Percentiles rank a stretch among this genome's conserved stretches.
Conservation (phyloP, 495 filamentous ascomycete species). For the Penicillium odoratum region DNA sequence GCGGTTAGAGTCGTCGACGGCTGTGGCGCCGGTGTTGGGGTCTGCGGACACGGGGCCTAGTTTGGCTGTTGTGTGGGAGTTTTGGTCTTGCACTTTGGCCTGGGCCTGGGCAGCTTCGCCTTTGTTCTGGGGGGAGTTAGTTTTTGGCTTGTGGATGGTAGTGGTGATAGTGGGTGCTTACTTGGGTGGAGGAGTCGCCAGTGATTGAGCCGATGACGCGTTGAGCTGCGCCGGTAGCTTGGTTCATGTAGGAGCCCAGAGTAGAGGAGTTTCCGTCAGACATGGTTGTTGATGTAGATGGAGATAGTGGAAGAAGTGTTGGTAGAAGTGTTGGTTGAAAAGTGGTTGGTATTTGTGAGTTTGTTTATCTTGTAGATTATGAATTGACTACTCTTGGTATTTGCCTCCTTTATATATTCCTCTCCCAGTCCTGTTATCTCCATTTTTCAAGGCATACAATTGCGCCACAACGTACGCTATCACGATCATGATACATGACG, state of each 20-base stretch:
- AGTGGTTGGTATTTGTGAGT: constrained; percentile 2
- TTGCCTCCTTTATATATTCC: not conserved
- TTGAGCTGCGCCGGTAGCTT: constrained; percentile 71
- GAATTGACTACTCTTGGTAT: not conserved
- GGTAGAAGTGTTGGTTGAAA: not conserved
- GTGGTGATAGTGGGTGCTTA: constrained; percentile 27
- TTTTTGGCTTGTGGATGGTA: not conserved
- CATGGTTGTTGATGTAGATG: constrained; percentile 45
- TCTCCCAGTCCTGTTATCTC: not conserved
- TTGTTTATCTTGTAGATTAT: constrained; percentile 3
- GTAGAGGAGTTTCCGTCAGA: constrained; percentile 69
- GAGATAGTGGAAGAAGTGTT: not conserved
- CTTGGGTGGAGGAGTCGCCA: constrained; percentile 70
- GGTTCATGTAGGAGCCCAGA: constrained; percentile 77
- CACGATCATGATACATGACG: constrained; percentile 20
- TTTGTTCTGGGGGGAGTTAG: constrained; percentile 31
- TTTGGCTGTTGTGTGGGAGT: constrained; percentile 67
- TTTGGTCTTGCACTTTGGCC: constrained; percentile 62
- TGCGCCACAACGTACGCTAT: not conserved
- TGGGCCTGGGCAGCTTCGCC: constrained; percentile 61
- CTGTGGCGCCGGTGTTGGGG: constrained; percentile 67
- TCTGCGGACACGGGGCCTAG: constrained; percentile 63
- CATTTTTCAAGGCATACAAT: constrained; percentile 10
- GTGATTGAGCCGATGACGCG: constrained; percentile 69
- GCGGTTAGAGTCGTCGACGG: constrained; percentile 72